Conservation (phyloP, 768 basidiomycete genomes). For the Punctularia strigosozonata region DNA sequence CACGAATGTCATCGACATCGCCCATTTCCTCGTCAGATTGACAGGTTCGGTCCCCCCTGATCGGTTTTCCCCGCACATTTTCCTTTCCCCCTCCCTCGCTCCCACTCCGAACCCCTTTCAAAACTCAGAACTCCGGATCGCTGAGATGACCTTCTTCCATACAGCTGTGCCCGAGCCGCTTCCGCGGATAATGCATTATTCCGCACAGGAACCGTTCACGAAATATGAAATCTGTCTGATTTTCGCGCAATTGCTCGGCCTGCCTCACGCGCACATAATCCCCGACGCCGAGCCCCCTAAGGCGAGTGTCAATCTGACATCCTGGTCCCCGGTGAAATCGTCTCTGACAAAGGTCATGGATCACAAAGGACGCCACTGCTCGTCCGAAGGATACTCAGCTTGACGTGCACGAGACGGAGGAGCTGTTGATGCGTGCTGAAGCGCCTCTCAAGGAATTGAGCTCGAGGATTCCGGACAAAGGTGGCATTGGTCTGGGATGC, state of each 20-base stretch:
- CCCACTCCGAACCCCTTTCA: conserved; percentile 9
- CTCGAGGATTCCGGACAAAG: no score
- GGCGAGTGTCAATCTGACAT: conserved; percentile 15
- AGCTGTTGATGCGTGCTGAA: no score
- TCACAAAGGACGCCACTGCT: conserved; percentile 42
- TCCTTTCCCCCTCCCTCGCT: no score
- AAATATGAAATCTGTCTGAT: conserved; percentile 89
- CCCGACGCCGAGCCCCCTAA: conserved; percentile 60
- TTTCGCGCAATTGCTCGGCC: conserved; percentile 56
- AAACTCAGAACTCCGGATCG: no score
- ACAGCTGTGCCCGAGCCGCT: conserved; percentile 24
- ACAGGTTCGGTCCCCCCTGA: conserved; percentile 32
- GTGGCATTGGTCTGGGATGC: conserved; percentile 39
- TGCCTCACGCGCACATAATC: conserved; percentile 66
- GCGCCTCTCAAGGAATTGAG: no score
- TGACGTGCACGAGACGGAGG: conserved; percentile 64
- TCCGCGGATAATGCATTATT: conserved; percentile 78
- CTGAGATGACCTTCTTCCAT: no score
- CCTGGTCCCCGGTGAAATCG: not conserved
- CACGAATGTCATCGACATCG: conserved; percentile 84
- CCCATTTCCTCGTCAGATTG: conserved; percentile 69
- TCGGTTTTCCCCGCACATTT: not conserved
- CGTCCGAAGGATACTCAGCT: conserved; percentile 77
- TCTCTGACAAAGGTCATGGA: not conserved
- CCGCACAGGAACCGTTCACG: conserved; percentile 69